Evolutionary conservation across 495 filamentous ascomycete genomes (phyloP).

Genomic region (Cenococcum geophilum): DNA sequence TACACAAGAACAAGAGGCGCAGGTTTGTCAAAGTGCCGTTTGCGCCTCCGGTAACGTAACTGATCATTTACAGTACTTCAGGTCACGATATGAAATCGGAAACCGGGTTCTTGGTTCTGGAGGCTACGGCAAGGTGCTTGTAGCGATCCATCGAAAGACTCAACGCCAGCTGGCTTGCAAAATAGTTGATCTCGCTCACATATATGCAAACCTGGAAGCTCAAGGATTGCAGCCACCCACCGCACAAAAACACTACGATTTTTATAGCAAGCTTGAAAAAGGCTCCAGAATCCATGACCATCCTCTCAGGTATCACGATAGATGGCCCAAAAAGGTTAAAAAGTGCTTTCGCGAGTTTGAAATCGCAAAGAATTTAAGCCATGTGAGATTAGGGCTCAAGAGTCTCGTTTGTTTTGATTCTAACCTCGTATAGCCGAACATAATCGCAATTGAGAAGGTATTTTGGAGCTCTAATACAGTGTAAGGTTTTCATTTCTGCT

Average conservation of each 20-base stretch:
- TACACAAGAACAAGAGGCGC: conserved; percentile 23
- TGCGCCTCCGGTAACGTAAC: background rate
- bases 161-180: conserved; percentile 42
- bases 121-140: conserved; percentile 36
- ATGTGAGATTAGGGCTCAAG: conserved; percentile 30
- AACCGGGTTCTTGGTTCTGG: conserved; percentile 36
- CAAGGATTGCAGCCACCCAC: background rate
- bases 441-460: conserved; percentile 43
- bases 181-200: conserved; percentile 31
- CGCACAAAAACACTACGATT: background rate
- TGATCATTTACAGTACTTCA: conserved; percentile 27
- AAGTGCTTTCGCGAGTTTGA: conserved; percentile 35
- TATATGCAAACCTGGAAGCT: conserved; percentile 2
- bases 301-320: background rate
- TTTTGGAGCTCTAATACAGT: conserved; percentile 38
- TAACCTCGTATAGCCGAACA: conserved; percentile 40
- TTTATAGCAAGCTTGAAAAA: too few species aligned
- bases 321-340: conserved; percentile 16
- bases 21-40: conserved; percentile 10
- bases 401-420: background rate
- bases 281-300: too few species aligned
- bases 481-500: conserved; percentile 7
- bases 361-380: conserved; percentile 39
- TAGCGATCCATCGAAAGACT: conserved; percentile 31
- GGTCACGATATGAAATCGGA: conserved; percentile 32